These are phyloP conservation scores for Phytopythium sindhum DNA, from an alignment of 352 stramenopile genomes.

Conservation along the genomic window DNA sequence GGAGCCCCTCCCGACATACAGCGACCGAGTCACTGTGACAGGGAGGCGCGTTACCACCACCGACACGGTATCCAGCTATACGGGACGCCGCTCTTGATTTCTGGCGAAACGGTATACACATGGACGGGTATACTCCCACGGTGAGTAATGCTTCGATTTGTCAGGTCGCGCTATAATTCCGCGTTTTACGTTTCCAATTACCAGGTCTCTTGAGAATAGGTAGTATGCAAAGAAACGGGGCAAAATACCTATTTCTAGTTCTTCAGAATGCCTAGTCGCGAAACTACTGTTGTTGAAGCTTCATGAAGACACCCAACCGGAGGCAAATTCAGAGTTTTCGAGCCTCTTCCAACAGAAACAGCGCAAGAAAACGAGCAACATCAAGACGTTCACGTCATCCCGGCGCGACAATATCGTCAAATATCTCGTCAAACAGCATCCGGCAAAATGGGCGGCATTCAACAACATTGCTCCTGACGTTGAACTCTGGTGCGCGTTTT, in stretches of 20 bases:
- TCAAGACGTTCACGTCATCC: background rate
- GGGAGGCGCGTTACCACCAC: background rate
- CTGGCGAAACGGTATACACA: background rate
- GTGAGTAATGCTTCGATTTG: background rate
- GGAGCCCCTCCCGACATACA: background rate
- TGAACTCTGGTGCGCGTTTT: background rate
- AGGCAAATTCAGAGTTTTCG: background rate
- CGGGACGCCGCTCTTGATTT: background rate
- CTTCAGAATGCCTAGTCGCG: background rate
- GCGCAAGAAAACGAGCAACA: background rate
- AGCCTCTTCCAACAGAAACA: background rate
- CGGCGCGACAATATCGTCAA: background rate
- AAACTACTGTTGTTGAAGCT: too few relatives aligned
- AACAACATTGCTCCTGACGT: background rate
- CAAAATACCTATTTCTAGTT: background rate
- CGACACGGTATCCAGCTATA: background rate
- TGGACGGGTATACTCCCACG: background rate
- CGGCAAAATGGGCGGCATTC: background rate
- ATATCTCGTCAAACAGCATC: background rate
- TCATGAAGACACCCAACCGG: background rate
- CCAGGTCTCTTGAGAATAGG: slow-evolving; percentile 2
- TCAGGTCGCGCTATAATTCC: background rate
- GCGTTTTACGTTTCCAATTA: background rate
- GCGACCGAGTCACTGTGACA: background rate
- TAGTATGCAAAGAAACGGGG: background rate